Base-by-base conservation (phyloP, 169 alveolate genomes). In the Theileria sp. region DNA sequence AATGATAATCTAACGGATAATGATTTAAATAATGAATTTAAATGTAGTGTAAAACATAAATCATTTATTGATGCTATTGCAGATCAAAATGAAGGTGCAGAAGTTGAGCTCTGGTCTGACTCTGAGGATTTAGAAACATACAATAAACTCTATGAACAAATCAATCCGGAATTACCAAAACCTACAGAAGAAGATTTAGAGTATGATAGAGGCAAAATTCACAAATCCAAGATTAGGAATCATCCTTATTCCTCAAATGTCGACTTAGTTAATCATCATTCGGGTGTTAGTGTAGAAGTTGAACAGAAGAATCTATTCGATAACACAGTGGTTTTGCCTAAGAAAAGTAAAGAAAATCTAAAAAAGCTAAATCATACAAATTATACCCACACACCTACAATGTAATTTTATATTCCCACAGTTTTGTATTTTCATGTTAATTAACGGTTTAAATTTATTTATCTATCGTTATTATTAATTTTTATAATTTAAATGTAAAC, bases 181-280 rank as follows among this genome's bases (percentile, higher is more conserved):
- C 74, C 85, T 21, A 30, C 68, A 8, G 81, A 76, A 62, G 86
- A 76, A 30, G 89, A 83, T 36, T 23, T 76, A 21, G 89, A 83
- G 30, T 83, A 83, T 74, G 89, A 83, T 44, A 32, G 62, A 49
- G 89, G 89, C 15, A 83, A 75, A 69, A n/a, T 34, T 36, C 77
- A 66, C 70, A 83, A 83, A 71, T 28, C n/a, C 26, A 75, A 51
- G 66, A 60, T 28, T 21, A 51, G 26, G 7, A 68, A 74, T 38
- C 68, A 62, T 15, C 44, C 56, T 23, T 71, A 73, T 10, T 26
- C 64, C 9, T 76, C 76, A 13, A 34, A 4, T n/a, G 32, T 67
- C 1, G 75, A 73, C 50, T 3, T 25, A 21, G 79, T 73, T 9
- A 34, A 21, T 19, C 88, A 81, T 64, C 19, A 44, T 10, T 73